A percentile compares a stretch with the other conserved stretches of the same genome.
Evolutionary conservation across 495 filamentous ascomycete genomes (phyloP).

Genomic region (Hypoxylon perforatum): DNA sequence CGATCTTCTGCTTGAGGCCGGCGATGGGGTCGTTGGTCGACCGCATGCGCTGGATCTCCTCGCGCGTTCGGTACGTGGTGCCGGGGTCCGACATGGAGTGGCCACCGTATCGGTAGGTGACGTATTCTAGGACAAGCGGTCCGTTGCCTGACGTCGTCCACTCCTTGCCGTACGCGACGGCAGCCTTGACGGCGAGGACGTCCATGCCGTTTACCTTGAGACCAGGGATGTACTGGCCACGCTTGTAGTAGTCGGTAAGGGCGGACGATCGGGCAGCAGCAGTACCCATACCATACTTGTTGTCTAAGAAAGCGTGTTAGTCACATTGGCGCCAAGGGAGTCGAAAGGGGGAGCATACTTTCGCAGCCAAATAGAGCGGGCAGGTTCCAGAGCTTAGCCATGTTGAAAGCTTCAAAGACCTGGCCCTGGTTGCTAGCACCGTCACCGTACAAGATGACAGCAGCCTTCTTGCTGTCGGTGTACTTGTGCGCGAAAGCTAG

Average conservation of each 20-base stretch:
- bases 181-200: constrained; percentile 96
- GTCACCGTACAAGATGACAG: constrained; percentile 93
- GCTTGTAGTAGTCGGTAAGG: constrained; percentile 99
- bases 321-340: neutral
- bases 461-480: constrained; percentile 81
- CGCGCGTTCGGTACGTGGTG: constrained; percentile 98
- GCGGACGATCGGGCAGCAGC: constrained; percentile 93
- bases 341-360: constrained; percentile 69
- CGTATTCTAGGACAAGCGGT: constrained; percentile 96
- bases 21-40: constrained; percentile 98
- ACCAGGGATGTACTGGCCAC: constrained; percentile 99
- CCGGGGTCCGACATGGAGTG: constrained; percentile 99
- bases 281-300: constrained; percentile 99
- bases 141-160: constrained; percentile 84
- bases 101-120: constrained; percentile 98
- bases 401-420: constrained; percentile 99
- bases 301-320: constrained; percentile 71
- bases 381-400: constrained; percentile 99
- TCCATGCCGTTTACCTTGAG: constrained; percentile 99
- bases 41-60: constrained; percentile 99
- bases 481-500: constrained; percentile 98
- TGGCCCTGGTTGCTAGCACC: constrained; percentile 98
- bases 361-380: constrained; percentile 97
- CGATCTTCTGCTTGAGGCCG: constrained; percentile 95
- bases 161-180: constrained; percentile 90